Base-by-base conservation (phyloP, 805 yeast species). In the Candida ipomoeae region DNA sequence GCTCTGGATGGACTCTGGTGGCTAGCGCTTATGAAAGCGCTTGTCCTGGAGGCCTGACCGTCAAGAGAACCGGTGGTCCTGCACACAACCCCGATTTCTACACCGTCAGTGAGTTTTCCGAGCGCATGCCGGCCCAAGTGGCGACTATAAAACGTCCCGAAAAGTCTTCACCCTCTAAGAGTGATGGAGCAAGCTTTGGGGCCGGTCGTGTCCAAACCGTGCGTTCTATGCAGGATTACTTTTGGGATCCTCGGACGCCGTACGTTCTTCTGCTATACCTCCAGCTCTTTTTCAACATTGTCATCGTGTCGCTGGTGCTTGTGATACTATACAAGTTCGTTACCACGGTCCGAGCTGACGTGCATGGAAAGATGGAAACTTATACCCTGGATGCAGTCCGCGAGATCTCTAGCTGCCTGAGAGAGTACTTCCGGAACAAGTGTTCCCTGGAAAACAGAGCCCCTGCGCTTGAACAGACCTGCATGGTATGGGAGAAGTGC, bases 401-500 rank as follows among this genome's bases (percentile, higher is more conserved):
- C 48, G 87, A 84, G 57, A 87, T 88, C 44, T 77, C 84, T 13
- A 53, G 71, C 31, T 92, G 99, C 66, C 72, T 85, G 6, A 71
- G 83, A 35, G 84, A 87, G 50, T 92, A 85, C 61, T 65, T 77
- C 13, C 66, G 83, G 29, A 91, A 92, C 66, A 80, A 84, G 56
- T 92, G 99, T 63, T 74, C 80, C 1, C 79, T 81, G 3, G 82
- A 74, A 15, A 52, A 56, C 21, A 71, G 92, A 13, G 91, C 83
- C 0, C 96, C 96, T 0, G 90, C 89, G 0, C 65, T 89, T 15
- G 94, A 85, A 58, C 66, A 68, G 1, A 70, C 80, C 13, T 92
- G 99, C 66, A 71, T 77, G 34, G 75, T 74, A 34, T 89, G 96
- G 94, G 85, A 81, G 53, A 78, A 77, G 50, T 94, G 99, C 65